Base-by-base conservation (phyloP, 2,329 filamentous ascomycete genomes). In the Hirsutella rhossiliensis region DNA sequence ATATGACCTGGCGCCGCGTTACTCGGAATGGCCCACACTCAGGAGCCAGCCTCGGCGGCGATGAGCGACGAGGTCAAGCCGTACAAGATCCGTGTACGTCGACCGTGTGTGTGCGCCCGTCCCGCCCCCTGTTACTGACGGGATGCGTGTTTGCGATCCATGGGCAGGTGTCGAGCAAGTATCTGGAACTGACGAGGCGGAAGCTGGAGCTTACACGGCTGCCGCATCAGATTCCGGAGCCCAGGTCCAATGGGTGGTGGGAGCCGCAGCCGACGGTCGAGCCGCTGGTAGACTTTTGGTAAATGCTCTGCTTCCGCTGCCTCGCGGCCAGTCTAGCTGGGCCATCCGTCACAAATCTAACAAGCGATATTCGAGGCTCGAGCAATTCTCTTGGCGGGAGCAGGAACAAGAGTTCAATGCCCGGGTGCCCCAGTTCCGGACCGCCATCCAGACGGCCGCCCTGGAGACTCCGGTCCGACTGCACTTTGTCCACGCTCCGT, bases 171-270 rank as follows among this genome's bases (percentile, higher is more conserved):
- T 83, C 80, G 3, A 75, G 72, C 44, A 77, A 74, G 53, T 84
- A 84, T 57, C 68, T 85, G 1, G 73, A 82, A 39, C 67, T 84
- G 47, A 85, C 81, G 6, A 72, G 66, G 54, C 73, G 77, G 57
- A 86, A 85, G 58, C 67, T 85, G 11, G 76, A 83, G 54, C 67
- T 84, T 39, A 79, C 78, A 19, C 68, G 81, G 46, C 61, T 84
- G 28, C 81, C 81, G 36, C 75, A 78, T 52, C 78, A 82, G 51
- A 54, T 69, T 3, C 61, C 66, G 8, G 57, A 71, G 9, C 64
- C 71, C 2, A 67, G 63, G 45, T 67, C 68, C 29, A 61, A 64
- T 38, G 65, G 70, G 48, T 78, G 73, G 73, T 75, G 73, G 62
- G 71, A 77, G 47, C 75, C 78, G 2, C 83, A 83, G 55, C 61